Percentiles rank a stretch among this genome's conserved stretches.
These are phyloP conservation scores for Sanghuangporus sanghuang DNA, from an alignment of 1,284 basidiomycete species.

Conservation along the genomic window DNA sequence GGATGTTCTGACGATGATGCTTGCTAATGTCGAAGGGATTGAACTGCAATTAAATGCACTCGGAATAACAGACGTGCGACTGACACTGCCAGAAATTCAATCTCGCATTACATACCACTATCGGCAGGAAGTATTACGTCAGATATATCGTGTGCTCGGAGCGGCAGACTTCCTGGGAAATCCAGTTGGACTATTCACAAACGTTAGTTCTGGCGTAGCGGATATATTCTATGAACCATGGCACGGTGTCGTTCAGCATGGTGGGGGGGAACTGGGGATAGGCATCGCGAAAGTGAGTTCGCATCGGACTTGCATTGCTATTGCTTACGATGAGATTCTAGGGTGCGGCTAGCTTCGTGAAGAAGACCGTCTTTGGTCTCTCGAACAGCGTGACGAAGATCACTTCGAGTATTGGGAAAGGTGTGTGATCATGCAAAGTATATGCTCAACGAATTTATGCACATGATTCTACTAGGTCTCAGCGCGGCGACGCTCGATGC, in stretches of 20 bases:
- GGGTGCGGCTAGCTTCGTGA: slow-evolving; percentile 97
- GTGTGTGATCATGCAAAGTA: slow-evolving; percentile 32
- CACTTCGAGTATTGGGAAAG: slow-evolving; percentile 96
- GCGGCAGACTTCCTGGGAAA: slow-evolving; percentile 94
- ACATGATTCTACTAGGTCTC: slow-evolving; percentile 54
- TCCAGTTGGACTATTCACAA: slow-evolving; percentile 96
- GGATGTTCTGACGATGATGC: slow-evolving; percentile 94
- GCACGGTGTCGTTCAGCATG: slow-evolving; percentile 96
- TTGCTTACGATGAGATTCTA: slow-evolving; percentile 27
- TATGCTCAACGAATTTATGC: not conserved
- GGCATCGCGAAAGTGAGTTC: slow-evolving; percentile 89
- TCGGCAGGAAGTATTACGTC: slow-evolving; percentile 88
- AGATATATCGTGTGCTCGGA: slow-evolving; percentile 94
- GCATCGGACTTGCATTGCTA: not conserved
- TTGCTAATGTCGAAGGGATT: slow-evolving; percentile 97
- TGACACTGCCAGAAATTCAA: slow-evolving; percentile 82
- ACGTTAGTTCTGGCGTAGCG: slow-evolving; percentile 97
- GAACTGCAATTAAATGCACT: slow-evolving; percentile 95
- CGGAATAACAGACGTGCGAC: slow-evolving; percentile 90
- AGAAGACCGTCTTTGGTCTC: slow-evolving; percentile 97
- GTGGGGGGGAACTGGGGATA: slow-evolving; percentile 91
- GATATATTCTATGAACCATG: slow-evolving; percentile 99
- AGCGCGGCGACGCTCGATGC: slow-evolving; percentile 96
- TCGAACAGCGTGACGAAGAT: slow-evolving; percentile 97
- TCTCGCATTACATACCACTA: slow-evolving; percentile 90